Conservation (phyloP, 306 rosid species). For the Sicyos baderoa region DNA sequence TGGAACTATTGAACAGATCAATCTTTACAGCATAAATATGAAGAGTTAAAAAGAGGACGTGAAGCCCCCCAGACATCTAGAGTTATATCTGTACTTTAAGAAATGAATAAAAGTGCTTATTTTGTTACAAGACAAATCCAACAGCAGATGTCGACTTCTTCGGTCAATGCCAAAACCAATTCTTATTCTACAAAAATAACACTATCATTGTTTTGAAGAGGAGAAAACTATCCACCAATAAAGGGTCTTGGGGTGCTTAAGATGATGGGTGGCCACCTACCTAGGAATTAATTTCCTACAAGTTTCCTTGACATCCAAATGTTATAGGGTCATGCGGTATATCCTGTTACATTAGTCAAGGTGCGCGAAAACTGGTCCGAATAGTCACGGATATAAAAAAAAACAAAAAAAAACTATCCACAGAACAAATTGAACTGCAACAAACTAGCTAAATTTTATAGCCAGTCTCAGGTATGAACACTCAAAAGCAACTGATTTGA, state of each 20-base stretch:
- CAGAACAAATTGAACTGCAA: neutral
- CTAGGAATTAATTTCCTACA: no score
- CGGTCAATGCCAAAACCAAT: neutral
- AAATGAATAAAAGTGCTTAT: neutral
- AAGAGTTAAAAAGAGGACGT: neutral
- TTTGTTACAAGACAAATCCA: neutral
- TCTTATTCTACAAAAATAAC: neutral
- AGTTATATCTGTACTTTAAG: neutral
- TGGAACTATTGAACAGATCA: neutral
- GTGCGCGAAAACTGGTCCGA: no score
- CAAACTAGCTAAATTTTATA: neutral
- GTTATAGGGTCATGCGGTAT: no score
- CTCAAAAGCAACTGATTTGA: neutral
- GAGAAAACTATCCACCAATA: slow-evolving; percentile 1
- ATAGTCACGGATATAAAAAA: no score
- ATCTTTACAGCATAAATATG: neutral
- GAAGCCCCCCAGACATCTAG: neutral
- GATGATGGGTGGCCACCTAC: no score
- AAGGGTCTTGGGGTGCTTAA: no score
- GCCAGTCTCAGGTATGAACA: neutral
- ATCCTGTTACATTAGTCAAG: no score
- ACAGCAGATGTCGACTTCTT: slow-evolving; percentile 8
- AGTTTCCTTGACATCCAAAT: no score
- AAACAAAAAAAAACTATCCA: slow-evolving; percentile 4
- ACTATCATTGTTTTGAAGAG: neutral